These are phyloP conservation scores for Thermomucor indicae-seudaticae DNA, from an alignment of 371 early-diverging fungal species.

Conservation along the genomic window DNA sequence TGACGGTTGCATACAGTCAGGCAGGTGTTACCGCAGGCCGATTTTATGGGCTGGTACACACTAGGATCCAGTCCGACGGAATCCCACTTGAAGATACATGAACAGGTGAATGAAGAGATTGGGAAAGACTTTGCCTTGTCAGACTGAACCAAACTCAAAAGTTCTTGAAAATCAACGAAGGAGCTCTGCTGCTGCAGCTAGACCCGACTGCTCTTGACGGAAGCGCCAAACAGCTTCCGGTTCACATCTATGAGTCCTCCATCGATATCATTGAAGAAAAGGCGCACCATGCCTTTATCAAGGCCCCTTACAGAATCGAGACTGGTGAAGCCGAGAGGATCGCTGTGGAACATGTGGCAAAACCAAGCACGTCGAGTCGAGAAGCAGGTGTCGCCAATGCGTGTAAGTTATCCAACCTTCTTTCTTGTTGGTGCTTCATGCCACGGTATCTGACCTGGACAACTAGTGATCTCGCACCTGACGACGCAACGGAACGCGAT, in stretches of 20 bases:
- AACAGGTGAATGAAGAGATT: constrained; percentile 49
- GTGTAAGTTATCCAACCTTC: constrained; percentile 47
- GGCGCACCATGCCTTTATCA: constrained; percentile 62
- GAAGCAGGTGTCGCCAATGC: constrained; percentile 55
- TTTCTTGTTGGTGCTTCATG: too few relatives aligned
- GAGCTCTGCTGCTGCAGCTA: constrained; percentile 73
- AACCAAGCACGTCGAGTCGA: constrained; percentile 46
- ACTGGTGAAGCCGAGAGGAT: constrained; percentile 84
- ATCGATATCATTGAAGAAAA: constrained; percentile 62
- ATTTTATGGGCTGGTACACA: constrained; percentile 87
- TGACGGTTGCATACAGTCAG: constrained; percentile 44
- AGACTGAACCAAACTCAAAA: constrained; percentile 21
- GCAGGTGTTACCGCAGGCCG: constrained; percentile 81
- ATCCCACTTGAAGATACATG: constrained; percentile 65
- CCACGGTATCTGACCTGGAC: too few relatives aligned
- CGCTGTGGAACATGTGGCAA: constrained; percentile 83
- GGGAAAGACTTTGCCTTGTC: not conserved
- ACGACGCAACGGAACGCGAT: constrained; percentile 78
- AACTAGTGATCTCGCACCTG: constrained; percentile 65
- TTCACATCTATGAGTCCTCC: constrained; percentile 76
- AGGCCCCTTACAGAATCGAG: constrained; percentile 70
- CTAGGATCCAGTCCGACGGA: constrained; percentile 59
- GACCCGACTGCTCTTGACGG: constrained; percentile 54
- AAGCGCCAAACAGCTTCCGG: constrained; percentile 62
- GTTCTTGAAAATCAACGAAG: constrained; percentile 71